Evolutionary conservation across 805 yeast species (phyloP), one percentile per base, ranked within the genome.

Genomic region (Ogataea glucozyma): DNA sequence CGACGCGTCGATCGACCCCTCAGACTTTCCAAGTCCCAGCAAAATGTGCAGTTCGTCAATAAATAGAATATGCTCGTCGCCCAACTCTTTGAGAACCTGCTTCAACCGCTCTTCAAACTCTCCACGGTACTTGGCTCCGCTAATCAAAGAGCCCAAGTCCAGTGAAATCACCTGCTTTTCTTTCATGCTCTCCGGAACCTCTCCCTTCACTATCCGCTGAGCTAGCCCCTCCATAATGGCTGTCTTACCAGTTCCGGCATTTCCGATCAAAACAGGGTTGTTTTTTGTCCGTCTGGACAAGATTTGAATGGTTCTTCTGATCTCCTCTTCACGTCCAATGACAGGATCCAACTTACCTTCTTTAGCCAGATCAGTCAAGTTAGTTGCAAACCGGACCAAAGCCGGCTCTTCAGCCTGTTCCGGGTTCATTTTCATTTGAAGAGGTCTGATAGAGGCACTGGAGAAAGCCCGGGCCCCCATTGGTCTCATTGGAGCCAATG

Each of bases 181-280:
- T 60, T 89, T 87, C 84, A 91, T 83, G 31, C 89, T 79, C 49
- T 93, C 98, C 0, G 98, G 98, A 1, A 91, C 99, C 60, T 90
- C 96, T 10, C 91, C 91, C 43, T 85, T 79, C 7, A 88, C 80
- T 38, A 93, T 90, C 56, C 97, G 72, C 65, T 93, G 98, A 0
- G 98, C 98, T 29, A 93, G 71, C 0, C 98, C 99, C 61, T 93
- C 99, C 79, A 93, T 85, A 44, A 93, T 81, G 6, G 98, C 95
- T 0, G 98, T 93, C 64, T 91, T 91, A 69, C 99, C 99, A 0
- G 97, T 95, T 67, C 99, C 99, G 1, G 99, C 99, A 53, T 86
- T 81, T 49, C 99, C 99, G 31, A 93, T 89, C 41, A 91, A 65
- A 1, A 93, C 96, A 0, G 99, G 99, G 58, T 91, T 91, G 63